Evolutionary conservation across 257 asterid species (phyloP).

Genomic region (Agastache rugosa): DNA sequence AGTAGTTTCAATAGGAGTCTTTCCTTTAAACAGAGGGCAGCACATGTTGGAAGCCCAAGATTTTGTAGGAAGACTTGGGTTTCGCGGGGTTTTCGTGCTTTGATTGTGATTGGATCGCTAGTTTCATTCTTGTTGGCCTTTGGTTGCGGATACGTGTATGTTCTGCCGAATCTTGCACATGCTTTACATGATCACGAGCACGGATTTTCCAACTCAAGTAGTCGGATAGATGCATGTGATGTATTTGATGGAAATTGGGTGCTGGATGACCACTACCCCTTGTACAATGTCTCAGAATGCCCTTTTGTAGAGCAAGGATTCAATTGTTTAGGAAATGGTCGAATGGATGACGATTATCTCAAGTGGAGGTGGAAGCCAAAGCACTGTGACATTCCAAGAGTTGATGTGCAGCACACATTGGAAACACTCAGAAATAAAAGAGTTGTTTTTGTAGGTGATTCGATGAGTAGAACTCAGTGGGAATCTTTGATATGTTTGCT

Average conservation of each 20-base stretch:
- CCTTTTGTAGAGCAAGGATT: conserved; percentile 81
- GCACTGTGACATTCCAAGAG: conserved; percentile 62
- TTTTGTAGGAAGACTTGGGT: conserved; percentile 49
- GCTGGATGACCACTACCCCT: conserved; percentile 56
- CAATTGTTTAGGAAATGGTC: conserved; percentile 72
- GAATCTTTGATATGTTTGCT: conserved; percentile 80
- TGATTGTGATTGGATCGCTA: conserved; percentile 51
- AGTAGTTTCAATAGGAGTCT: conserved; percentile 55
- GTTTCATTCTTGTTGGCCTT: conserved; percentile 61
- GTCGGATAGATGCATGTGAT: conserved; percentile 50
- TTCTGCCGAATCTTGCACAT: conserved; percentile 65
- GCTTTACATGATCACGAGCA: conserved; percentile 53
- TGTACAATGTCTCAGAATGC: conserved; percentile 78
- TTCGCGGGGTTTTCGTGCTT: conserved; percentile 44
- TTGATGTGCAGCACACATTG: conserved; percentile 47
- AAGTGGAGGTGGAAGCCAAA: conserved; percentile 89
- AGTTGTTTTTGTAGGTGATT: conserved; percentile 81
- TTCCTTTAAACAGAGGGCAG: conserved; percentile 64
- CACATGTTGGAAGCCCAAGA: conserved; percentile 57
- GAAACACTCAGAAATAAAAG: conserved; percentile 58
- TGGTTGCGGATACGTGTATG: conserved; percentile 63
- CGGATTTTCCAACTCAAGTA: conserved; percentile 41
- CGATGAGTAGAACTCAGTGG: conserved; percentile 89
- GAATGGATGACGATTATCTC: conserved; percentile 62
- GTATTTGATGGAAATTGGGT: conserved; percentile 75